A percentile compares a stretch with the other conserved stretches of the same genome.
Evolutionary conservation across 257 asterid genomes (phyloP).

Genomic region (Verbena officinalis): DNA sequence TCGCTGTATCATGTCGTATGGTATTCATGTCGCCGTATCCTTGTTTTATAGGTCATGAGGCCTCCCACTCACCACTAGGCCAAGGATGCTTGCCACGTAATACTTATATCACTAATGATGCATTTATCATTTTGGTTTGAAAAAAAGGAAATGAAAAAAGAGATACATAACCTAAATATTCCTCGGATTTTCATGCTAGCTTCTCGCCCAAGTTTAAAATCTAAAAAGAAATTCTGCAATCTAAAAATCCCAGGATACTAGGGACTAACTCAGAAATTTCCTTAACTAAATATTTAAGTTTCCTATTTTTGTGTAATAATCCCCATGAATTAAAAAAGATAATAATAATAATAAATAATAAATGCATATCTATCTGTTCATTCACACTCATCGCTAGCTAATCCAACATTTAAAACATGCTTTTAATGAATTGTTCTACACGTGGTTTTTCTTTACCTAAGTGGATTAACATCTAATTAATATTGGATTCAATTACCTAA

Average conservation of each 20-base stretch:
- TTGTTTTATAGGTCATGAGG: no score
- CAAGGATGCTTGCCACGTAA: no score
- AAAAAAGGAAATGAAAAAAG: no score
- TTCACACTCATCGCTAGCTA: background rate
- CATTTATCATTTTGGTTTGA: no score
- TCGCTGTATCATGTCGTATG: no score
- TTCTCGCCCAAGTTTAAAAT: background rate
- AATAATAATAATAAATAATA: background rate
- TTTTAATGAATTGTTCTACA: background rate
- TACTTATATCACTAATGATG: no score
- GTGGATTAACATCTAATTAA: slow-evolving; percentile 6
- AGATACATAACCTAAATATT: no score
- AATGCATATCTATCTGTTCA: background rate
- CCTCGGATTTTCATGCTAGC: background rate
- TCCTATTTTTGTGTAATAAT: no score
- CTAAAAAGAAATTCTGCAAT: background rate
- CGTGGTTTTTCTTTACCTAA: background rate
- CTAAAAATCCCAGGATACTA: background rate
- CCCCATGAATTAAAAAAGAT: no score
- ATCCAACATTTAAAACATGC: background rate
- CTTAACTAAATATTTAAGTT: no score
- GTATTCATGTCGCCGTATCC: no score
- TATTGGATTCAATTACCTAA: background rate
- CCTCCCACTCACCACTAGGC: no score
- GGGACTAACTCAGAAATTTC: background rate